Conservation (phyloP, 2,329 filamentous ascomycete genomes). For the Endothia cerciana region DNA sequence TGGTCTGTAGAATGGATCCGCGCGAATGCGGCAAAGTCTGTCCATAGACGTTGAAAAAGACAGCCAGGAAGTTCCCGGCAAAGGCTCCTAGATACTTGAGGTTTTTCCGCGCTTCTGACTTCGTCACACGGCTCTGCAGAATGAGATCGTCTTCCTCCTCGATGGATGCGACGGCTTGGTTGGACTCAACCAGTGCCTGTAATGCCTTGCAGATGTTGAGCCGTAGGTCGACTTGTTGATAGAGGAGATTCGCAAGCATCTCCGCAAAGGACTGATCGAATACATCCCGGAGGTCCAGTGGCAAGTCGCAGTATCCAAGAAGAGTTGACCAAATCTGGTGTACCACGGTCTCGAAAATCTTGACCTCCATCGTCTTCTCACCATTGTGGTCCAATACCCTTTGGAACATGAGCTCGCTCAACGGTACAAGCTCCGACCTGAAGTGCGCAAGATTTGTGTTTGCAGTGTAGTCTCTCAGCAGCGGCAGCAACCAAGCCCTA, state of each 20-base stretch:
- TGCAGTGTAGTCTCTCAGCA: constrained; percentile 85
- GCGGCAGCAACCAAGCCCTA: constrained; percentile 90
- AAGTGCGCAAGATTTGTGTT: constrained; percentile 90
- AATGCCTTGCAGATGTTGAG: constrained; percentile 86
- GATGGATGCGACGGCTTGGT: constrained; percentile 76
- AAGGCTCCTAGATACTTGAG: constrained; percentile 79
- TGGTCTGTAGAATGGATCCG: constrained; percentile 88
- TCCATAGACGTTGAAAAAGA: constrained; percentile 98
- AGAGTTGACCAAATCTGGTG: constrained; percentile 94
- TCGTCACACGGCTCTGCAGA: constrained; percentile 77
- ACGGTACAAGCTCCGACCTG: constrained; percentile 79
- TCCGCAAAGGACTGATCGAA: constrained; percentile 92
- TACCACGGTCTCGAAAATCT: constrained; percentile 96
- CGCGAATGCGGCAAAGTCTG: constrained; percentile 92
- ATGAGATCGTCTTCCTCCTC: constrained; percentile 74
- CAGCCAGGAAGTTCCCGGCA: constrained; percentile 86
- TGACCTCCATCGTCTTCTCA: constrained; percentile 93
- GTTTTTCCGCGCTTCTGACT: constrained; percentile 76
- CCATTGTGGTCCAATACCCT: constrained; percentile 80
- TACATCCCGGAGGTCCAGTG: constrained; percentile 73
- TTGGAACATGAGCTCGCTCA: constrained; percentile 91
- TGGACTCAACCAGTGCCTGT: constrained; percentile 88
- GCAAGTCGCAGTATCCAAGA: constrained; percentile 92
- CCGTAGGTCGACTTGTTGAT: constrained; percentile 86
- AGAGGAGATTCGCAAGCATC: constrained; percentile 86